Conservation (phyloP, 495 filamentous ascomycete species). For the Tricharina praecox region DNA sequence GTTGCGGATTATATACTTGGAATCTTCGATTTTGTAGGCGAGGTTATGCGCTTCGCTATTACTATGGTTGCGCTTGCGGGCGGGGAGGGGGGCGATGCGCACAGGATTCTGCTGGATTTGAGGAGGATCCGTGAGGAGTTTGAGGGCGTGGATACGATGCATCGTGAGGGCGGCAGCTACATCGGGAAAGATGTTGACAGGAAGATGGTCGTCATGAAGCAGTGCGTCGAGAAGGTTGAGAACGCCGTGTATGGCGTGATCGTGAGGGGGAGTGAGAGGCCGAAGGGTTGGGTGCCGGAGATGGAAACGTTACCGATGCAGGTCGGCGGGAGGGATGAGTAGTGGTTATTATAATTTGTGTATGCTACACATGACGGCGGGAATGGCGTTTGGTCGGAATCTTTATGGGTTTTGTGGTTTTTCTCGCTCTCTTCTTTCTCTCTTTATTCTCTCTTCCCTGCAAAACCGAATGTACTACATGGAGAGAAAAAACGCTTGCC, state of each 20-base stretch:
- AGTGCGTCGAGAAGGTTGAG: slow-evolving; percentile 88
- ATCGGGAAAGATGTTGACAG: slow-evolving; percentile 49
- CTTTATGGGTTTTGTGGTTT: too few species aligned
- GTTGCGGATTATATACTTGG: slow-evolving; percentile 80
- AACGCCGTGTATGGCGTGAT: slow-evolving; percentile 68
- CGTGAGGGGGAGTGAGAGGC: slow-evolving; percentile 72
- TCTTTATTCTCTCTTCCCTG: too few species aligned
- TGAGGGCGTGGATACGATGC: slow-evolving; percentile 44
- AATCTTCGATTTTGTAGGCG: slow-evolving; percentile 79
- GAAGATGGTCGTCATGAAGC: slow-evolving; percentile 75
- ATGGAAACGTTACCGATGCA: neutral
- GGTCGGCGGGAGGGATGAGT: neutral
- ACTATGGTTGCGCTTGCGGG: slow-evolving; percentile 53
- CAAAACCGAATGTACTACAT: too few species aligned
- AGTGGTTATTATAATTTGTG: too few species aligned
- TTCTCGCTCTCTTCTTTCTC: too few species aligned
- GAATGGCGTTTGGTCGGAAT: too few species aligned
- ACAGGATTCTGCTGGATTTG: slow-evolving; percentile 18
- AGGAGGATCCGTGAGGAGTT: slow-evolving; percentile 46
- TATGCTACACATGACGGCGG: too few species aligned
- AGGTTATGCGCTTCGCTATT: slow-evolving; percentile 92
- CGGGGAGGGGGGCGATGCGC: slow-evolving; percentile 18
- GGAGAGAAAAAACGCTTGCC: too few species aligned
- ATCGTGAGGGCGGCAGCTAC: slow-evolving; percentile 6
- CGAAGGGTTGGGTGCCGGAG: slow-evolving; percentile 84